Evolutionary conservation across 306 rosid genomes (phyloP).

Genomic region (Senna siamea): DNA sequence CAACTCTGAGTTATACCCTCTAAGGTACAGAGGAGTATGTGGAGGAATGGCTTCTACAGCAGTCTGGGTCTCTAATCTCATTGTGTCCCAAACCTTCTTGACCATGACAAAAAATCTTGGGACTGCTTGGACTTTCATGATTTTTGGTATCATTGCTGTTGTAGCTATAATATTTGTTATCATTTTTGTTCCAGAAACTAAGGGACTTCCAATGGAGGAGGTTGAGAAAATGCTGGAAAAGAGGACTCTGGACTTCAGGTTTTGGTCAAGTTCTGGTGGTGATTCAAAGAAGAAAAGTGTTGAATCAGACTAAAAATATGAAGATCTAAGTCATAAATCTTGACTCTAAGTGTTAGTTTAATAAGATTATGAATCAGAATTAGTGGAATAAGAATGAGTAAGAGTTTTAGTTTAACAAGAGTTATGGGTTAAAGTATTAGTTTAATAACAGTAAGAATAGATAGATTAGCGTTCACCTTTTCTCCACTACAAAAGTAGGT

Average conservation of each 20-base stretch:
- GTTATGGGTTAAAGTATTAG: too few relatives aligned
- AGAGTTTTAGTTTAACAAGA: too few relatives aligned
- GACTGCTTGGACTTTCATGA: slow-evolving; percentile 58
- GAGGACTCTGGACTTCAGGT: slow-evolving; percentile 50
- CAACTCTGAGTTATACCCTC: slow-evolving; percentile 69
- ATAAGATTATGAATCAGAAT: too few relatives aligned
- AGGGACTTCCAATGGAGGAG: slow-evolving; percentile 68
- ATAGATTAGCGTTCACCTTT: too few relatives aligned
- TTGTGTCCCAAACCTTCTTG: slow-evolving; percentile 66
- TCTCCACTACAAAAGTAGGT: too few relatives aligned
- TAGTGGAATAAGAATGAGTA: too few relatives aligned
- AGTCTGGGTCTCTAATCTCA: slow-evolving; percentile 61
- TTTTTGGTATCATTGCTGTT: slow-evolving; percentile 52
- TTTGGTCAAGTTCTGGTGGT: slow-evolving; percentile 39
- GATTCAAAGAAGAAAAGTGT: too few relatives aligned
- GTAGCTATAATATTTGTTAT: slow-evolving; percentile 54
- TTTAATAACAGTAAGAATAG: too few relatives aligned
- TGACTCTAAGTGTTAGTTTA: too few relatives aligned
- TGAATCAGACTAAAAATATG: too few relatives aligned
- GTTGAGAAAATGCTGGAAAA: slow-evolving; percentile 63
- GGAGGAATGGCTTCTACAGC: slow-evolving; percentile 74
- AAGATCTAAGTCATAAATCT: too few relatives aligned
- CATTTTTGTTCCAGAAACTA: slow-evolving; percentile 63
- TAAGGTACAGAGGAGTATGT: slow-evolving; percentile 58
- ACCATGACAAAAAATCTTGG: slow-evolving; percentile 59